A percentile compares a stretch with the other conserved stretches of the same genome.
Evolutionary conservation across 257 asterid species (phyloP).

Genomic region (Ajuga chamaepitys): DNA sequence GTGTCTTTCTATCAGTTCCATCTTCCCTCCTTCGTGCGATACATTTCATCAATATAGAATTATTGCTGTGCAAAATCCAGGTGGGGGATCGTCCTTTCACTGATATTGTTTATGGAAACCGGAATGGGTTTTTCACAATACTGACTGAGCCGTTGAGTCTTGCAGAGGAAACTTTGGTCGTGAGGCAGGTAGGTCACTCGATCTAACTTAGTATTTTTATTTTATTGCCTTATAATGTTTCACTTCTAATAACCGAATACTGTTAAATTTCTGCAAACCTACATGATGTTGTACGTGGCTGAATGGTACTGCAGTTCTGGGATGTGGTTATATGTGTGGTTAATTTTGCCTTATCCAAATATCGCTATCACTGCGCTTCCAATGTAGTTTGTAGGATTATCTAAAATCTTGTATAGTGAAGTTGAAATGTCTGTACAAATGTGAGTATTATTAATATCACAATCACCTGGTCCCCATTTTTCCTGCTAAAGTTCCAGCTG

Average conservation of each 20-base stretch:
- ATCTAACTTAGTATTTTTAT: neutral
- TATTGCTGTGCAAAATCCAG: constrained; percentile 27
- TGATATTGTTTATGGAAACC: constrained; percentile 64
- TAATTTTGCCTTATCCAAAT: neutral
- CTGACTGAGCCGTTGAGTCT: constrained; percentile 69
- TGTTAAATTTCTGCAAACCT: neutral
- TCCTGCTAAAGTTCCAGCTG: neutral
- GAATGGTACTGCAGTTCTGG: neutral
- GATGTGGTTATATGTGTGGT: neutral
- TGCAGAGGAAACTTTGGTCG: constrained; percentile 68
- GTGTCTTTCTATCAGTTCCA: neutral
- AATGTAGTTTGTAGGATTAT: neutral
- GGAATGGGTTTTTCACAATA: constrained; percentile 71
- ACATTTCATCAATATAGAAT: neutral
- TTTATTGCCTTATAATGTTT: neutral
- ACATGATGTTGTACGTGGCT: neutral
- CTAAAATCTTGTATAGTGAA: neutral
- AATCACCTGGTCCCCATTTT: neutral
- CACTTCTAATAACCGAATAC: too few species aligned
- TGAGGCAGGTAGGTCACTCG: constrained; percentile 50
- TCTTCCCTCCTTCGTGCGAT: neutral
- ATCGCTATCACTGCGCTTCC: neutral
- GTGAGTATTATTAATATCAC: neutral
- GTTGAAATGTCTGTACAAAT: neutral
- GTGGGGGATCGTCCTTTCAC: constrained; percentile 85